Evolutionary conservation across 768 basidiomycete genomes (phyloP).

Genomic region (Amanita exitialis): DNA sequence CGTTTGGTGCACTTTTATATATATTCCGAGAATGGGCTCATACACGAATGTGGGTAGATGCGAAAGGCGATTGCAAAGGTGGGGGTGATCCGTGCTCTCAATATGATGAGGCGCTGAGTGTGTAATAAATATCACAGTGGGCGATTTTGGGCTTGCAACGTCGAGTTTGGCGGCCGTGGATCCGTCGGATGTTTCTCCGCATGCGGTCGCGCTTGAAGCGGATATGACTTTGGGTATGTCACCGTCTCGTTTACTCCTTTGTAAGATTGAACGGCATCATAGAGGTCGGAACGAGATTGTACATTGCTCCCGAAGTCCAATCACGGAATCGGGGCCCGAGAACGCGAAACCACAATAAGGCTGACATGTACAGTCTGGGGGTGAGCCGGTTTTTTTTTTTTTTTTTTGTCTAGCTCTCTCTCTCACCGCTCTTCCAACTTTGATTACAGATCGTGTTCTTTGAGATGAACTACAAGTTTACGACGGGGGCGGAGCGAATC

Average conservation of each 20-base stretch:
- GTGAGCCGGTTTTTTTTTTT: conserved; percentile 45
- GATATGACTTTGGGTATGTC: conserved; percentile 68
- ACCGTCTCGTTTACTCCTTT: background rate
- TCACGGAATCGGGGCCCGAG: conserved; percentile 51
- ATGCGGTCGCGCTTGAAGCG: conserved; percentile 33
- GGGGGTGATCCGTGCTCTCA: background rate
- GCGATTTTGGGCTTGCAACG: conserved; percentile 89
- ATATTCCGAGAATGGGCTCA: background rate
- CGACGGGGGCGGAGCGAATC: conserved; percentile 76
- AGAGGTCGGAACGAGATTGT: conserved; percentile 88
- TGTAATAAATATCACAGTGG: conserved; percentile 49
- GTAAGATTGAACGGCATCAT: background rate
- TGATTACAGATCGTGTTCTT: conserved; percentile 80
- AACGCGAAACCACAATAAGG: conserved; percentile 61
- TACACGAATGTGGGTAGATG: conserved; percentile 35
- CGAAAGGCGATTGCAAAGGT: conserved; percentile 77
- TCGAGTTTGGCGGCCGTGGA: conserved; percentile 74
- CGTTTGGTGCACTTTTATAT: conserved; percentile 10
- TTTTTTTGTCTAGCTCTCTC: background rate
- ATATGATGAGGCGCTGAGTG: background rate
- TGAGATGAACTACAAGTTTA: conserved; percentile 87
- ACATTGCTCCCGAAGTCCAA: conserved; percentile 89
- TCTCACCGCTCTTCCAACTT: background rate
- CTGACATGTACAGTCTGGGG: conserved; percentile 92
- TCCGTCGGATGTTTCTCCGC: conserved; percentile 52